These are phyloP conservation scores for Trichoderma breve DNA, from an alignment of 2,329 filamentous ascomycete genomes.

Conservation along the genomic window DNA sequence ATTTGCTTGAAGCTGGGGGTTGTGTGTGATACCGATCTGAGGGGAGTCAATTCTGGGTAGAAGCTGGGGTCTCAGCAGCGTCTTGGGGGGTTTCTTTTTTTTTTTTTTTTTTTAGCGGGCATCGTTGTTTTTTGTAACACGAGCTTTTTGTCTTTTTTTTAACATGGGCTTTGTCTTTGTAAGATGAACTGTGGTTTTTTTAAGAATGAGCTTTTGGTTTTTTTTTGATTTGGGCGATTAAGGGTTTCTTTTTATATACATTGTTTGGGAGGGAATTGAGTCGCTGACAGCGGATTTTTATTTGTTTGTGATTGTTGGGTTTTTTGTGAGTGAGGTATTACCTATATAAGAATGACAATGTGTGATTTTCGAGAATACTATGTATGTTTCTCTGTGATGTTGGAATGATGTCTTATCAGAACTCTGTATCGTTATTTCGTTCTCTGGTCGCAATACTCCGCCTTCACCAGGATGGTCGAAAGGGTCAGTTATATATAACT, in stretches of 20 bases:
- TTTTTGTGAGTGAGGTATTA: neutral
- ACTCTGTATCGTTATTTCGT: neutral
- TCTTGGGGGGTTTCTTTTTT: neutral
- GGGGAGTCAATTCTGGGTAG: slow-evolving; percentile 12
- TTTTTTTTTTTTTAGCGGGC: neutral
- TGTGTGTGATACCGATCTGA: neutral
- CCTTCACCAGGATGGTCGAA: too few relatives aligned
- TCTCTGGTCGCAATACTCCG: too few relatives aligned
- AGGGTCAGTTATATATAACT: too few relatives aligned
- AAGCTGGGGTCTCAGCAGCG: slow-evolving; percentile 2
- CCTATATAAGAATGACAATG: neutral
- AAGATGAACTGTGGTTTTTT: neutral
- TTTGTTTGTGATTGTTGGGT: neutral
- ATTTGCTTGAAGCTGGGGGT: neutral
- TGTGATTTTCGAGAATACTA: neutral
- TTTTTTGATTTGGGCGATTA: neutral
- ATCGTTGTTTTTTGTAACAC: neutral
- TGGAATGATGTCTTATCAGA: neutral
- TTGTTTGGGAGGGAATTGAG: neutral
- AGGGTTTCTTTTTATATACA: slow-evolving; percentile 1
- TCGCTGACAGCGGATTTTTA: neutral
- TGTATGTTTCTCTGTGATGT: neutral
- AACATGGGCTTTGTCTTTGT: neutral
- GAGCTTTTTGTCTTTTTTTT: neutral
- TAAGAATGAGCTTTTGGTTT: neutral